Evolutionary conservation across 176 grass and related monocot genomes (phyloP), one percentile per base, ranked within the genome.

Genomic region (Oryza rufipogon): DNA sequence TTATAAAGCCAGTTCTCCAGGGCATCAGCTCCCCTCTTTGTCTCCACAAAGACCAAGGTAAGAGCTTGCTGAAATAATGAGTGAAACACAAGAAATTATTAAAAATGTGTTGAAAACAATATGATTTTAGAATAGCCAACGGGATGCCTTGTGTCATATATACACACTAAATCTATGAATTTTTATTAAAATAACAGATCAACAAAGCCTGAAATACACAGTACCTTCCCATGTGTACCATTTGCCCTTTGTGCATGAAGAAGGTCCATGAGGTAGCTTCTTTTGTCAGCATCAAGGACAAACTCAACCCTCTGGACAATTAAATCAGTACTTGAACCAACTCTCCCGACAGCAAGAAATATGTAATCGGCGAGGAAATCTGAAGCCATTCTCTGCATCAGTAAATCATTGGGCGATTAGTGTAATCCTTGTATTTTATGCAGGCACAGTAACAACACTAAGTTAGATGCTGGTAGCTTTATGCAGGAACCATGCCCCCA

Each of bases 241-340:
- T 89, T 95, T 46, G 89, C 89, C 38, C 81, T 93, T 88, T 98
- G 92, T 14, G 95, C 95, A 88, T 94, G 90, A 76, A 98, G 52
- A 90, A 98, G 95, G 56, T 98, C 95, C 95, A 98, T 95, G 7
- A 98, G 91, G 82, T 98, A 90, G 81, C 92, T 95, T 84, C 92
- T 89, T 86, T 98, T 98, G 80, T 98, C 95, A 15, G 82, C 76
- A 38, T 98, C 95, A 78, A 90, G 92, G 17, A 98, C 95, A 93
- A 90, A 95, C 83, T 95, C 92, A 2, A 98, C 92, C 80, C 95
- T 93, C 86, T 98, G 95, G 46, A 85, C 77, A 85, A 98, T 98
- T 82, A 98, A 86, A 93, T 98, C 95, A 4, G 95, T 98, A 79
- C 95, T 98, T 23, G 95, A 98, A 51, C 95, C 95, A 87, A 98